Conservation (phyloP, 129 eudicot genomes). For the Logfia minima region DNA sequence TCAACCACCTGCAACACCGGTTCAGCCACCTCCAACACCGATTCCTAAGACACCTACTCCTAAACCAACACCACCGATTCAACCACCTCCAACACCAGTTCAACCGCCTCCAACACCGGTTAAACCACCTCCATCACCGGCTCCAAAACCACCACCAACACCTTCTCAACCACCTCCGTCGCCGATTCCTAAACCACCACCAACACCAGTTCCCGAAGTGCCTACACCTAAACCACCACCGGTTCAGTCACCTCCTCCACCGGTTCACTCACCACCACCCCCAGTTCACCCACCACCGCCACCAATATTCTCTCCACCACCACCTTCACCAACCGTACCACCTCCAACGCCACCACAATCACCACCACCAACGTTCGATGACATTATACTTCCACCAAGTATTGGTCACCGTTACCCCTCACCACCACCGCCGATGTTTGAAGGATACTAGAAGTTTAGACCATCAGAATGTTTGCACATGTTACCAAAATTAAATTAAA, state of each 20-base stretch:
- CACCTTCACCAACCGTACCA: conserved; percentile 25
- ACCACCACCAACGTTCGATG: conserved; percentile 4
- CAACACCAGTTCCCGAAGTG: not conserved
- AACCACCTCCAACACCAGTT: no score
- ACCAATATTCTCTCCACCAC: conserved; percentile 26
- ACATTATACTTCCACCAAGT: conserved; percentile 39
- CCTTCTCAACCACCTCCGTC: not conserved
- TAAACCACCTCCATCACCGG: not conserved
- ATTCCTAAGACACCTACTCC: no score
- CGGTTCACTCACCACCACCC: conserved; percentile 24
- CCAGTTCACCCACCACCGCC: conserved; percentile 7
- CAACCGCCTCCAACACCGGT: no score
- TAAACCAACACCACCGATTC: no score
- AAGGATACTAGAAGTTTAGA: no score
- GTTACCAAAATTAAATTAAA: no score
- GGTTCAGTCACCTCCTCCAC: conserved; percentile 25
- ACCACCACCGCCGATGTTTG: no score
- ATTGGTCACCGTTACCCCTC: conserved; percentile 25
- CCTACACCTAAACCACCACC: conserved; percentile 27
- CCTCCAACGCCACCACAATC: not conserved
- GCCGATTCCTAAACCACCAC: not conserved
- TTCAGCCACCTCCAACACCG: no score
- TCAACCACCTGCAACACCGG: no score
- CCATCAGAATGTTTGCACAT: no score
- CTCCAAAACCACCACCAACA: not conserved